These are phyloP conservation scores for Candida germanica DNA, from an alignment of 805 yeast species.

Conservation along the genomic window DNA sequence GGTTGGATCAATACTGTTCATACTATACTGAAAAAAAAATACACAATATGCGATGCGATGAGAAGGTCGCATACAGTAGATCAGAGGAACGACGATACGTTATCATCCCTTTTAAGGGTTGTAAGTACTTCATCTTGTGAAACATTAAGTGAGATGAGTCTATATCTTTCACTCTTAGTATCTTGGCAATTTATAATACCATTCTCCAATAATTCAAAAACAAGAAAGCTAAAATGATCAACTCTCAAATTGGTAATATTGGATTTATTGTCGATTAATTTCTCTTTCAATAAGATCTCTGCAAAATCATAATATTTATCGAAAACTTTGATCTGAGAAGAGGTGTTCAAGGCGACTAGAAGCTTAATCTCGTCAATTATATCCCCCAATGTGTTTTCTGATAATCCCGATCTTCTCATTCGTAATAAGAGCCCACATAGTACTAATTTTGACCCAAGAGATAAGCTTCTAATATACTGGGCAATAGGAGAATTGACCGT, in stretches of 20 bases:
- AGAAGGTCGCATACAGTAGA: slow-evolving; percentile 2
- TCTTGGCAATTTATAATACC: slow-evolving; percentile 74
- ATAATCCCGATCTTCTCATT: slow-evolving; percentile 62
- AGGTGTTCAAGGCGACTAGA: slow-evolving; percentile 41
- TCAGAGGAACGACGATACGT: slow-evolving; percentile 12
- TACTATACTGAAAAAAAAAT: too few relatives aligned
- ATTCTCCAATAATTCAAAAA: slow-evolving; percentile 71
- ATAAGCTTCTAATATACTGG: slow-evolving; percentile 52
- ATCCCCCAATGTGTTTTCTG: slow-evolving; percentile 73
- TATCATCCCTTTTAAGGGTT: slow-evolving; percentile 56
- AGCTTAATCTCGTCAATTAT: slow-evolving; percentile 72
- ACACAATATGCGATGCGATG: too few relatives aligned
- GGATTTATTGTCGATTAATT: background rate
- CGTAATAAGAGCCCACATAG: slow-evolving; percentile 66
- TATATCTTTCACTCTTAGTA: slow-evolving; percentile 63
- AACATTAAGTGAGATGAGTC: slow-evolving; percentile 60
- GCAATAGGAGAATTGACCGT: slow-evolving; percentile 73
- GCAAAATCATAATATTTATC: slow-evolving; percentile 4
- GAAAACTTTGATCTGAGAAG: slow-evolving; percentile 16
- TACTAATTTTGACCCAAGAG: slow-evolving; percentile 70
- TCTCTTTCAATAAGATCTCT: slow-evolving; percentile 10
- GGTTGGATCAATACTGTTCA: slow-evolving; percentile 39
- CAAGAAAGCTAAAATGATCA: slow-evolving; percentile 54
- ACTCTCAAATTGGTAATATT: slow-evolving; percentile 44
- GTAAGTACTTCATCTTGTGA: slow-evolving; percentile 66